Evolutionary conservation across 306 rosid species (phyloP).

Genomic region (Prinsepia uniflora): DNA sequence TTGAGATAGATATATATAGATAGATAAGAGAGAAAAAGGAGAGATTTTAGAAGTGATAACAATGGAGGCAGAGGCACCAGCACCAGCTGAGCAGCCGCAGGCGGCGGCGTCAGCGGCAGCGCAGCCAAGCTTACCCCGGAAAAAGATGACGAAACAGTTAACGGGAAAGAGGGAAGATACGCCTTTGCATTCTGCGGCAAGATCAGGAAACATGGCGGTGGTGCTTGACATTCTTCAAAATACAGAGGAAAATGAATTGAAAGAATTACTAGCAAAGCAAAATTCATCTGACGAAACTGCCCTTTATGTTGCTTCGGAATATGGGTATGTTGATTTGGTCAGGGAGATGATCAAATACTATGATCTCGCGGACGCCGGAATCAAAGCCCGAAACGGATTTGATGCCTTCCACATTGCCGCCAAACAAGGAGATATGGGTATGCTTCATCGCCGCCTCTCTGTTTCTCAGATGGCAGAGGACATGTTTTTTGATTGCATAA

Average conservation of each 20-base stretch:
- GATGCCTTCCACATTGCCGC: slow-evolving; percentile 97
- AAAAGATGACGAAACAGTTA: slow-evolving; percentile 81
- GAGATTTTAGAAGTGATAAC: slow-evolving; percentile 13
- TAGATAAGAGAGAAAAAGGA: not conserved
- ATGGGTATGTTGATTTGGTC: slow-evolving; percentile 71
- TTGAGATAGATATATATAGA: not conserved
- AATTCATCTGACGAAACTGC: slow-evolving; percentile 90
- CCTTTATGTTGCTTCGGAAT: slow-evolving; percentile 82
- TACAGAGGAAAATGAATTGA: slow-evolving; percentile 43
- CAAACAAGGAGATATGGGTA: slow-evolving; percentile 92
- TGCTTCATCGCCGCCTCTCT: not conserved
- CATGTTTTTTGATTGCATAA: not conserved
- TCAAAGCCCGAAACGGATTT: slow-evolving; percentile 86
- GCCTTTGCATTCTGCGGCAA: slow-evolving; percentile 67
- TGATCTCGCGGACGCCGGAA: slow-evolving; percentile 70
- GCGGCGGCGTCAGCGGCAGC: slow-evolving; percentile 21
- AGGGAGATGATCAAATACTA: slow-evolving; percentile 74
- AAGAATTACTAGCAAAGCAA: slow-evolving; percentile 52
- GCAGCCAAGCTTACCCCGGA: slow-evolving; percentile 42
- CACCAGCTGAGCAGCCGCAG: slow-evolving; percentile 18
- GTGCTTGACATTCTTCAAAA: slow-evolving; percentile 38
- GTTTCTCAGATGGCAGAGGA: slow-evolving; percentile 3
- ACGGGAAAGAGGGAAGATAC: slow-evolving; percentile 92
- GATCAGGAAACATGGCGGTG: slow-evolving; percentile 58
- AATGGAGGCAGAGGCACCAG: slow-evolving; percentile 41